Base-by-base conservation (phyloP, 2,329 filamentous ascomycete genomes). In the Fusarium pseudocircinatum region DNA sequence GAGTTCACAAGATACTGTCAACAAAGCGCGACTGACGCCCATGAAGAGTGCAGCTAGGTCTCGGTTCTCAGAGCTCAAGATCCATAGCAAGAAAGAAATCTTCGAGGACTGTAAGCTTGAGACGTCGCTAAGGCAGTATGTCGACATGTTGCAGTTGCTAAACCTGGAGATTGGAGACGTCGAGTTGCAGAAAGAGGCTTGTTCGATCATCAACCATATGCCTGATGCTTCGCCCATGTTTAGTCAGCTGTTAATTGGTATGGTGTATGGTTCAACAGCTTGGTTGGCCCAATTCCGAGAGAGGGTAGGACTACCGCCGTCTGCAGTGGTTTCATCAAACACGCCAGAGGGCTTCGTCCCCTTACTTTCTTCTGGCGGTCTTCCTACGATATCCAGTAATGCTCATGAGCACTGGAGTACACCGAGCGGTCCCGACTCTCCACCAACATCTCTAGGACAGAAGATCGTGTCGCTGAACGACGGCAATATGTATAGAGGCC, bases 61-160 rank as follows among this genome's bases (percentile, higher is more conserved):
- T 0, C 62, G 77, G 0, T 59, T 78, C 12, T 73, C 69, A 7
- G 67, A 65, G 14, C 64, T 79, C 11, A 66, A 57, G 3, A 77
- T 80, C 24, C 78, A 79, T 8, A 78, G 79, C 1, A 81, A 81
- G 39, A 57, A 60, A 1, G 66, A 73, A 1, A 75, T 79, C 0
- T 81, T 80, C 22, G 77, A 80, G 20, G 66, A 67, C 1, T 80
- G 79, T 15, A 74, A 75, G 13, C 72, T 80, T 1, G 79, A 80
- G 39, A n/a, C 52, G 7, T 73, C 74, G 3, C 28, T 80, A 0
- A 30, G 65, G 4, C 44, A 66, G 6, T 71, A 74, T n/a, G 63
- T 76, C 6, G 63, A 47, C 13, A 61, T 53, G 36, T 14, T 62
- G 14, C 37, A 36, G 15, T 8, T 70, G 4, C 37, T 63, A 2